A percentile compares a stretch with the other conserved stretches of the same genome.
Evolutionary conservation across 2,329 filamentous ascomycete genomes (phyloP).

Genomic region (Colletotrichum kahawae): DNA sequence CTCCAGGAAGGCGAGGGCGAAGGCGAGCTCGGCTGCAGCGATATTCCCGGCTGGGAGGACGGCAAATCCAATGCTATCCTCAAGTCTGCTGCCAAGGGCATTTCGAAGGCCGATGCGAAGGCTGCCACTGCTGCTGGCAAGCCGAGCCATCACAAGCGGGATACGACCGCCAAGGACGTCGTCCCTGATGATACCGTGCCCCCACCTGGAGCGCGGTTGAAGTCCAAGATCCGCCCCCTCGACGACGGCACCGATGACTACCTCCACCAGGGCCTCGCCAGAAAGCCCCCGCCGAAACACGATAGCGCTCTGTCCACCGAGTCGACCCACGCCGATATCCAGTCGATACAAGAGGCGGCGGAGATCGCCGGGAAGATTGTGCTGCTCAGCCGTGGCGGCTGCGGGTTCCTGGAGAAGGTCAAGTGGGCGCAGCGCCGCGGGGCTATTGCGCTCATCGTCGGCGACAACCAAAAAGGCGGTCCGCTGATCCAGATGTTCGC

Average conservation of each 20-base stretch:
- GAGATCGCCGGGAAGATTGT: constrained; percentile 95
- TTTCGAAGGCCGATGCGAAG: constrained; percentile 28
- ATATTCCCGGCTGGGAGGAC: constrained; percentile 87
- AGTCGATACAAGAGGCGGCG: constrained; percentile 77
- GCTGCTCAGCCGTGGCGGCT: constrained; percentile 88
- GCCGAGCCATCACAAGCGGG: constrained; percentile 39
- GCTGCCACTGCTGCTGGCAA: constrained; percentile 30
- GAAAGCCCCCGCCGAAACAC: constrained; percentile 34
- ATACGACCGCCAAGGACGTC: constrained; percentile 33
- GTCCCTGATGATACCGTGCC: constrained; percentile 31
- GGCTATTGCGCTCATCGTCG: constrained; percentile 88
- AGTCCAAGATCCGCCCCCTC: constrained; percentile 28
- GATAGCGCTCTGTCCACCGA: constrained; percentile 38
- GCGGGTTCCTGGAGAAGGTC: constrained; percentile 95
- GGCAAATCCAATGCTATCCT: constrained; percentile 52
- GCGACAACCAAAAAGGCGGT: constrained; percentile 88
- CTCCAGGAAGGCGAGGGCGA: constrained; percentile 68
- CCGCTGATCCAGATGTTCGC: constrained; percentile 97
- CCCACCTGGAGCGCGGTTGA: constrained; percentile 26
- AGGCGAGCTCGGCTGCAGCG: constrained; percentile 92
- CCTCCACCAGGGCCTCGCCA: constrained; percentile 62
- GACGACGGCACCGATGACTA: constrained; percentile 84
- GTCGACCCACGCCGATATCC: constrained; percentile 81
- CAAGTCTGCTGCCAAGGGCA: constrained; percentile 40
- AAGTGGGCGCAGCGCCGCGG: constrained; percentile 96